Conservation (phyloP, 495 filamentous ascomycete species). For the Podospora didyma region DNA sequence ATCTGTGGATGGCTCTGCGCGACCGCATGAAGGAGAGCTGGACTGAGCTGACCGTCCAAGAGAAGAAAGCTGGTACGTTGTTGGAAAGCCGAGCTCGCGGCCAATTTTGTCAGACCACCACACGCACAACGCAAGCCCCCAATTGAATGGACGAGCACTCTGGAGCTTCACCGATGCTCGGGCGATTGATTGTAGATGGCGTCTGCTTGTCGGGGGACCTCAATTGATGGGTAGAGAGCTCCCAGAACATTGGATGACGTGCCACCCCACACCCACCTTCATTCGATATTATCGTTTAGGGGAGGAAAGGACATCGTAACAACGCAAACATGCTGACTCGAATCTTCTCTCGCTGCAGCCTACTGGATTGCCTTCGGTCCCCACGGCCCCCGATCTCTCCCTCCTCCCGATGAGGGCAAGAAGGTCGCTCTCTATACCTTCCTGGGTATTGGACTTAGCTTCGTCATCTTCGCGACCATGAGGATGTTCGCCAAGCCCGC, state of each 20-base stretch:
- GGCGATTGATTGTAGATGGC: constrained; percentile 1
- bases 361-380: constrained; percentile 98
- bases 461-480: constrained; percentile 62
- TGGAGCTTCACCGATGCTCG: not conserved
- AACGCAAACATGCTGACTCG: too few relatives aligned
- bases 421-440: constrained; percentile 68
- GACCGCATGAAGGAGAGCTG: constrained; percentile 98
- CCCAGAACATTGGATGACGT: not conserved
- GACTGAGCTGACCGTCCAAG: constrained; percentile 87
- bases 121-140: not conserved
- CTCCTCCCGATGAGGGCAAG: constrained; percentile 77
- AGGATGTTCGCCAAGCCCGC: constrained; percentile 61
- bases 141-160: not conserved
- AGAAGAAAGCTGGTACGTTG: constrained; percentile 99
- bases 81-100: constrained; percentile 3
- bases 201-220: constrained; percentile 4
- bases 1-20: constrained; percentile 94
- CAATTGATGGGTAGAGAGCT: constrained; percentile 17
- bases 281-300: too few relatives aligned
- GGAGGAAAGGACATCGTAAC: too few relatives aligned
- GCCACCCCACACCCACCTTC: not conserved
- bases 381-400: constrained; percentile 80
- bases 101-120: not conserved
- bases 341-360: constrained; percentile 49
- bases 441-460: constrained; percentile 54